Percentiles rank a stretch among this genome's conserved stretches.
These are phyloP conservation scores for Buxus sempervirens DNA, from an alignment of 164 flowering plant species.

Conservation along the genomic window DNA sequence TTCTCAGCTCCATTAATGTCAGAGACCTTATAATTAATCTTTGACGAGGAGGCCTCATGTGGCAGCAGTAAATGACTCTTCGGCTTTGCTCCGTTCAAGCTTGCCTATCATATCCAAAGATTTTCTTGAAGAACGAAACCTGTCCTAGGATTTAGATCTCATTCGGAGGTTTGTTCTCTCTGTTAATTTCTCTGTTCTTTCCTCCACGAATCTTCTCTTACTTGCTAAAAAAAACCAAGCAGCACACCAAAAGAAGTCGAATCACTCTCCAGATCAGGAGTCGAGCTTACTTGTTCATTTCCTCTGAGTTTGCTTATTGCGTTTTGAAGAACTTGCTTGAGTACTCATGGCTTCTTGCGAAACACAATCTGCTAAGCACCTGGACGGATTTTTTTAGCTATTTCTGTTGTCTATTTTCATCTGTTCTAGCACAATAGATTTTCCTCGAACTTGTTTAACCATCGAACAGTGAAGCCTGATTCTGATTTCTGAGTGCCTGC, in stretches of 20 bases:
- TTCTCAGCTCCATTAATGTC: constrained; percentile 11
- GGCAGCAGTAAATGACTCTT: background rate
- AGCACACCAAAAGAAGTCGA: background rate
- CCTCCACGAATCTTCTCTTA: too few relatives aligned
- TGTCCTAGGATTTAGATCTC: background rate
- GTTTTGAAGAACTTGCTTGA: constrained; percentile 2
- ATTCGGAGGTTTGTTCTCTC: background rate
- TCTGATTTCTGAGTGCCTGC: background rate
- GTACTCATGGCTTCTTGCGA: background rate
- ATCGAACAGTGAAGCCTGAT: background rate
- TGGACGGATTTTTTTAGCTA: background rate
- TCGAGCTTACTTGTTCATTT: background rate
- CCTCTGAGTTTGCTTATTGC: background rate
- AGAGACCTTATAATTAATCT: constrained; percentile 2
- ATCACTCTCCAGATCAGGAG: background rate
- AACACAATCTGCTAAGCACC: background rate
- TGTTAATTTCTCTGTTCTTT: background rate
- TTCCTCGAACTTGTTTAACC: background rate
- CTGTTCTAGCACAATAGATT: background rate
- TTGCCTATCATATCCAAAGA: background rate
- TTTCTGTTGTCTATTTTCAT: background rate
- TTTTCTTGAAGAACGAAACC: background rate
- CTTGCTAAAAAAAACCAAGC: background rate
- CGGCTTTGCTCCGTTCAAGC: constrained; percentile 6
- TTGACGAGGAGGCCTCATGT: background rate